Percentiles rank a stretch among this genome's conserved stretches.
These are phyloP conservation scores for Trichoderma endophyticum DNA, from an alignment of 2,329 filamentous ascomycete species.

Conservation along the genomic window DNA sequence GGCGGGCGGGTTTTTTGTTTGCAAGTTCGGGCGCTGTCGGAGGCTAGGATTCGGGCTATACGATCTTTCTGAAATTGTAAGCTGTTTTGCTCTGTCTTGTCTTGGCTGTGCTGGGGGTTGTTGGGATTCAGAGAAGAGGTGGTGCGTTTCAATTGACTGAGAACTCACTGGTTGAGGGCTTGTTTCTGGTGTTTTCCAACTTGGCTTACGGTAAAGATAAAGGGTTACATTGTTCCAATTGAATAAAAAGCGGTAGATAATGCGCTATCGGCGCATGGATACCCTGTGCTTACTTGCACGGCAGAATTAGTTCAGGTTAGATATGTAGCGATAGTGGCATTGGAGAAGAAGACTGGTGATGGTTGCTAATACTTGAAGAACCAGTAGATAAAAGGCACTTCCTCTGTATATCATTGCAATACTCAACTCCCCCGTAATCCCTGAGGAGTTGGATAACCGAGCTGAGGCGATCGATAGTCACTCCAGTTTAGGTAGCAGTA, in stretches of 20 bases:
- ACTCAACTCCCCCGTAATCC: background rate
- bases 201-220: background rate
- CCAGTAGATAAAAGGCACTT: background rate
- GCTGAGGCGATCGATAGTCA: background rate
- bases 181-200: background rate
- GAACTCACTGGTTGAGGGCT: background rate
- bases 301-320: background rate
- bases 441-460: background rate
- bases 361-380: background rate
- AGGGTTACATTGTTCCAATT: background rate
- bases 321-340: background rate
- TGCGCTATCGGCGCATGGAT: background rate
- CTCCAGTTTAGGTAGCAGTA: background rate
- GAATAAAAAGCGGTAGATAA: background rate
- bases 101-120: background rate
- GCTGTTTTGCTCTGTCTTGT: background rate
- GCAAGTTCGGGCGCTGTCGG: background rate
- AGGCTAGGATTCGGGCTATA: background rate
- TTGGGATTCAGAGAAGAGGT: background rate
- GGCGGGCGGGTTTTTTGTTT: background rate
- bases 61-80: background rate
- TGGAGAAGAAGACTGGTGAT: background rate
- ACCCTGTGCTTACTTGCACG: background rate
- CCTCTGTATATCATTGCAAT: background rate
- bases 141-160: background rate